Evolutionary conservation across 306 rosid genomes (phyloP).

Genomic region (Hippophae rhamnoides): DNA sequence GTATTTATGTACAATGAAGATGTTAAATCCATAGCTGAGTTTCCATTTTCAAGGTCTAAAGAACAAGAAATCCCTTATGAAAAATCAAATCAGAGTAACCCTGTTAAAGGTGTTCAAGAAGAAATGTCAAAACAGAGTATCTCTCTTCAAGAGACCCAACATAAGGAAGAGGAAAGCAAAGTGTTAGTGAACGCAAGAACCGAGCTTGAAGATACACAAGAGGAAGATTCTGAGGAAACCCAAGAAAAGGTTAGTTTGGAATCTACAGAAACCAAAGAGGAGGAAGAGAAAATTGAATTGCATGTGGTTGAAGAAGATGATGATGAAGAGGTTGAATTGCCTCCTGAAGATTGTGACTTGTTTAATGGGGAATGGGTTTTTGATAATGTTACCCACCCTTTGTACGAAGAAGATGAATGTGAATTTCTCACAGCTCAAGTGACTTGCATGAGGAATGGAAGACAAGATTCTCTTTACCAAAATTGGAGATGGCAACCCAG

Average conservation of each 20-base stretch:
- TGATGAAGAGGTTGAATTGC: constrained; percentile 48
- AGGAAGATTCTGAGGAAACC: constrained; percentile 30
- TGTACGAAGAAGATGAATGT: constrained; percentile 84
- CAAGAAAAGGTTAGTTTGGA: constrained; percentile 33
- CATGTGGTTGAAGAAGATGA: constrained; percentile 21
- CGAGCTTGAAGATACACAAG: constrained; percentile 28
- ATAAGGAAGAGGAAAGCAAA: constrained; percentile 7
- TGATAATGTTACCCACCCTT: constrained; percentile 64
- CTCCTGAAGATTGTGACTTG: constrained; percentile 83
- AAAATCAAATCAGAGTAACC: not conserved
- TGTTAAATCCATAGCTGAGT: constrained; percentile 62
- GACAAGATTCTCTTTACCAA: constrained; percentile 68
- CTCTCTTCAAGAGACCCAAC: too few species aligned
- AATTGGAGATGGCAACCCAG: constrained; percentile 97
- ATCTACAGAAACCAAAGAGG: constrained; percentile 9
- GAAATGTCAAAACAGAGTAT: constrained; percentile 9
- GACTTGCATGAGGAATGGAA: constrained; percentile 85
- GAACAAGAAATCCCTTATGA: constrained; percentile 40
- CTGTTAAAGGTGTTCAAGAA: not conserved
- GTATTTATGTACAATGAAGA: constrained; percentile 77
- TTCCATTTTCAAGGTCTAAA: constrained; percentile 47
- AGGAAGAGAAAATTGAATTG: constrained; percentile 37
- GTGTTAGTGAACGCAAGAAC: constrained; percentile 32
- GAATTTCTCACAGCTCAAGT: constrained; percentile 77
- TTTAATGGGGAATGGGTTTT: constrained; percentile 76